Percentiles rank a stretch among this genome's conserved stretches.
Evolutionary conservation across 371 early-diverging fungal genomes (phyloP).

Genomic region (Mucor velutinosus): DNA sequence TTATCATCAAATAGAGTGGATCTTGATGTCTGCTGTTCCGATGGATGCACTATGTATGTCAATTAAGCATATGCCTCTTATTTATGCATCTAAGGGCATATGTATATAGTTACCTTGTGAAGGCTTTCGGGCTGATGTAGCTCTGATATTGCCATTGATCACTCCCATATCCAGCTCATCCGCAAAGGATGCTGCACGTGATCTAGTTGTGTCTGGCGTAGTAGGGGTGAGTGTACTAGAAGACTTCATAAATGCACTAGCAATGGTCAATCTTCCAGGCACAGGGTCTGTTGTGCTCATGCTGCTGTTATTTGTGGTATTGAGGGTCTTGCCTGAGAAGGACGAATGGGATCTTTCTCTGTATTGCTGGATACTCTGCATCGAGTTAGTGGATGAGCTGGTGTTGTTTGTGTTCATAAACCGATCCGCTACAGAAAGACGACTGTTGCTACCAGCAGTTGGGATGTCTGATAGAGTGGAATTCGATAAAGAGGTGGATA

Average conservation of each 20-base stretch:
- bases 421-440: conserved; percentile 35
- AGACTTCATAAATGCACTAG: conserved; percentile 35
- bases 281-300: conserved; percentile 11
- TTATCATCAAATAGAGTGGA: conserved; percentile 16
- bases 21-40: conserved; percentile 1
- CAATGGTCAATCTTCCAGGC: conserved; percentile 38
- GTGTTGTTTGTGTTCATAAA: conserved; percentile 28
- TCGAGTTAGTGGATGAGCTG: conserved; percentile 8
- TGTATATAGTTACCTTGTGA: not conserved
- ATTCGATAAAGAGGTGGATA: conserved; percentile 5
- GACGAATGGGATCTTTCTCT: conserved; percentile 19
- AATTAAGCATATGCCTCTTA: not conserved
- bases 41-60: conserved; percentile 8
- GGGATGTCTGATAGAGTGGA: not conserved
- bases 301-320: not conserved
- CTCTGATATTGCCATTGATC: not conserved
- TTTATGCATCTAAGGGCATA: not conserved
- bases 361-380: conserved; percentile 2
- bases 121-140: not conserved
- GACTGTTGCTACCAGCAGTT: not conserved
- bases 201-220: conserved; percentile 5
- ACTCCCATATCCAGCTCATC: conserved; percentile 19
- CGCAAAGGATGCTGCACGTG: conserved; percentile 17
- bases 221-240: conserved; percentile 4
- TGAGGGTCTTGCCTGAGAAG: conserved; percentile 13